These are phyloP conservation scores for Stephanodiscus minutulus DNA, from an alignment of 108 stramenopile species.

Conservation along the genomic window DNA sequence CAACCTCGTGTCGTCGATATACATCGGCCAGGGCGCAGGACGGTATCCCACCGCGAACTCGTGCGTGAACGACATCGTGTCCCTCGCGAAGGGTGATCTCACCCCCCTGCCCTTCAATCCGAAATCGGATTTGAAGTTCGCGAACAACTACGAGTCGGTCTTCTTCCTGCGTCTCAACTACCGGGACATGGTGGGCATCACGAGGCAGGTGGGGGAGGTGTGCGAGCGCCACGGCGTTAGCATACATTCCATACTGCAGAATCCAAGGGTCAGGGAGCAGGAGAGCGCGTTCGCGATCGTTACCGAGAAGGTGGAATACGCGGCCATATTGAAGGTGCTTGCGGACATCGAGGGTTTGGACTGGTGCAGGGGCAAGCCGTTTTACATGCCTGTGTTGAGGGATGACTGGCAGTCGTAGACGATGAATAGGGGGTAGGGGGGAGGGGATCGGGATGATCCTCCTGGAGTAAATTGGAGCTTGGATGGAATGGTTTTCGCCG, in stretches of 20 bases:
- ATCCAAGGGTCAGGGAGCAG: conserved; percentile 67
- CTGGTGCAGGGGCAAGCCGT: conserved; percentile 83
- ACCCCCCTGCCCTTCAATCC: conserved; percentile 74
- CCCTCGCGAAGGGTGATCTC: conserved; percentile 78
- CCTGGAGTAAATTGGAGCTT: background rate
- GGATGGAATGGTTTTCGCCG: background rate
- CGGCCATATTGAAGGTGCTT: conserved; percentile 64
- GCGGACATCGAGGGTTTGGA: conserved; percentile 76
- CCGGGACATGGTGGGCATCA: conserved; percentile 78
- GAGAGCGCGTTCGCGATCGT: conserved; percentile 87
- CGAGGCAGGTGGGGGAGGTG: conserved; percentile 79
- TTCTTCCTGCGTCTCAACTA: conserved; percentile 86
- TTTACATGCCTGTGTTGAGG: conserved; percentile 86
- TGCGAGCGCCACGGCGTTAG: conserved; percentile 85
- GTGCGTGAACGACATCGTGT: conserved; percentile 85
- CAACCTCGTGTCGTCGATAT: conserved; percentile 74
- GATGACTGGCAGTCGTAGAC: conserved; percentile 63
- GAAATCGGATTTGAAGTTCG: conserved; percentile 53
- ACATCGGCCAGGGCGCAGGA: conserved; percentile 90
- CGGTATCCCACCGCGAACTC: conserved; percentile 90
- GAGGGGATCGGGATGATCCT: background rate
- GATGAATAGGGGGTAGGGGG: background rate
- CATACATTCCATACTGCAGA: conserved; percentile 89
- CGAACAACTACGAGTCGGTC: conserved; percentile 77
- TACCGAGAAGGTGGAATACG: conserved; percentile 78